Conservation (phyloP, 208 protist species). For the Blastocrithidia nonstop region DNA sequence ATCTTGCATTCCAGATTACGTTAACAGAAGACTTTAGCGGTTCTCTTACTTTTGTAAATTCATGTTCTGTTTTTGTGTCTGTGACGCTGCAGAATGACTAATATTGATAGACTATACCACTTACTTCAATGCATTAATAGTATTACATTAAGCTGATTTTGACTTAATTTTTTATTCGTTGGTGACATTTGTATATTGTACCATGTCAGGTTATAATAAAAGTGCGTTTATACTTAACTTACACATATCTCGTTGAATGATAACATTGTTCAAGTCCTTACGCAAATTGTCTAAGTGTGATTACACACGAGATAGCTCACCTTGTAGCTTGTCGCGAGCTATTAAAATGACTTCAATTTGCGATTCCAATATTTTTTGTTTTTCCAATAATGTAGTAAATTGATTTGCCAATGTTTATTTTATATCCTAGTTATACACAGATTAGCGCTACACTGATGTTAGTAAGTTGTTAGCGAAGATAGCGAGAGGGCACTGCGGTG, state of each 20-base stretch:
- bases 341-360: constrained; percentile 22
- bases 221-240: constrained; percentile 58
- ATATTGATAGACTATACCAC: no score
- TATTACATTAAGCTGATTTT: no score
- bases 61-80: no score
- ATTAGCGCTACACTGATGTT: constrained; percentile 4
- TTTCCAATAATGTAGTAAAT: constrained; percentile 30
- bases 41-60: no score
- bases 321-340: constrained; percentile 63
- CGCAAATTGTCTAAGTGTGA: constrained; percentile 55
- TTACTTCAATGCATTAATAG: no score
- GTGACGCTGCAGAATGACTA: no score
- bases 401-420: constrained; percentile 45
- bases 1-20: no score
- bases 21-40: no score
- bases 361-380: constrained; percentile 53
- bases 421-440: constrained; percentile 3
- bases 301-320: constrained; percentile 64
- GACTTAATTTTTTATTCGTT: no score
- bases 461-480: constrained; percentile 40
- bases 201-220: no score
- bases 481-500: constrained; percentile 26
- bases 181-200: no score
- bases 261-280: constrained; percentile 26
- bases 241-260: constrained; percentile 60